Evolutionary conservation across 331 rosid species (phyloP).

Genomic region (Stylosanthes scabra): DNA sequence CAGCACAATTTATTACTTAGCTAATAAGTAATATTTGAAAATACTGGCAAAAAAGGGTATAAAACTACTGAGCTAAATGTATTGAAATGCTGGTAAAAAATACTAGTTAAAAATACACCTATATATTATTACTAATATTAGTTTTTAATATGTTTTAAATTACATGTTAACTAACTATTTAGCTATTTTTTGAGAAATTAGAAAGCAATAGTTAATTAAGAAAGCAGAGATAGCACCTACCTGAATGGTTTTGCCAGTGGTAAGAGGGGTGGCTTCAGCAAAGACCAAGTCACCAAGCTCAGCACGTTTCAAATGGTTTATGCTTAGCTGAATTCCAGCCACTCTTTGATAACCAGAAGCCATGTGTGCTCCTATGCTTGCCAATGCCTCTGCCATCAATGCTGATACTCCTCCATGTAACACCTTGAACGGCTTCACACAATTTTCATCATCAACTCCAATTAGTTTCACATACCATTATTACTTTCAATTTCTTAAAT

Average conservation of each 20-base stretch:
- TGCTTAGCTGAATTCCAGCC: constrained; percentile 85
- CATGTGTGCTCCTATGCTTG: constrained; percentile 82
- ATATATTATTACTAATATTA: too few species aligned
- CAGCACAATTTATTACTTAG: too few species aligned
- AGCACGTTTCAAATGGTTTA: constrained; percentile 74
- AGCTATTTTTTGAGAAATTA: too few species aligned
- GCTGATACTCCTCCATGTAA: constrained; percentile 93
- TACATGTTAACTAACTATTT: too few species aligned
- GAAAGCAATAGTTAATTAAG: not conserved
- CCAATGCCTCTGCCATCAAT: constrained; percentile 75
- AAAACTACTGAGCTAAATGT: too few species aligned
- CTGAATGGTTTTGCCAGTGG: constrained; percentile 73
- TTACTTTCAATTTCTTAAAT: too few species aligned
- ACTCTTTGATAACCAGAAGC: constrained; percentile 76
- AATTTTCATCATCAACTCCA: not conserved
- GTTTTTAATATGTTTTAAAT: too few species aligned
- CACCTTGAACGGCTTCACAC: constrained; percentile 79
- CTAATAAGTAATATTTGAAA: too few species aligned
- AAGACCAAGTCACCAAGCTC: constrained; percentile 64
- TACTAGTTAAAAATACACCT: too few species aligned
- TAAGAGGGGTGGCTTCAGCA: constrained; percentile 73
- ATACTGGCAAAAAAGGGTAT: too few species aligned
- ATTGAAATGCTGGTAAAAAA: too few species aligned
- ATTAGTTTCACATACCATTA: too few species aligned
- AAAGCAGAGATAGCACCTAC: constrained; percentile 21